Conservation (phyloP, 768 basidiomycete genomes). For the Rhizopogon salebrosus region DNA sequence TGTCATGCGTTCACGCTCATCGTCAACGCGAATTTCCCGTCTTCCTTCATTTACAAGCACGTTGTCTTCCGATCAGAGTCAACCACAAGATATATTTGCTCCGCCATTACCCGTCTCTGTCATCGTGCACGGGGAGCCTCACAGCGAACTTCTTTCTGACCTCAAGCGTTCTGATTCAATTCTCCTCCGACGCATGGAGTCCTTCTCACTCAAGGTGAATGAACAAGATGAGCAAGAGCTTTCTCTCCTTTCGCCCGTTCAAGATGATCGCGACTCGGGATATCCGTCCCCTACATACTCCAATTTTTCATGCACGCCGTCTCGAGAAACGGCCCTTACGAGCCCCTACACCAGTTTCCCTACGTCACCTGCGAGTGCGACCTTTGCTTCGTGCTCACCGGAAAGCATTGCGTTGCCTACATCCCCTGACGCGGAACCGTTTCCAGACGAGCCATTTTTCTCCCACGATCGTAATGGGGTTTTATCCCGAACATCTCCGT, state of each 20-base stretch:
- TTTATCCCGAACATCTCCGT: slow-evolving; percentile 2
- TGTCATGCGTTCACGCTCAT: slow-evolving; percentile 24
- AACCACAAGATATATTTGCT: slow-evolving; percentile 18
- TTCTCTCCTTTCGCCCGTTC: slow-evolving; percentile 8
- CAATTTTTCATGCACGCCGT: slow-evolving; percentile 20
- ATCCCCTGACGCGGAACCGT: slow-evolving; percentile 15
- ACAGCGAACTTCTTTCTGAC: slow-evolving; percentile 20
- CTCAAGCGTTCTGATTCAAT: slow-evolving; percentile 2
- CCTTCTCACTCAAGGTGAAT: not conserved
- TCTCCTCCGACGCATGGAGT: slow-evolving; percentile 2
- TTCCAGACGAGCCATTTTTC: not conserved
- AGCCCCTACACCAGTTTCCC: slow-evolving; percentile 17
- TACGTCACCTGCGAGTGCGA: slow-evolving; percentile 15
- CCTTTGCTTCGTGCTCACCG: slow-evolving; percentile 17
- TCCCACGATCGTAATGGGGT: not conserved
- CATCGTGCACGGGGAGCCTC: slow-evolving; percentile 23
- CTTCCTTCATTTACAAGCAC: slow-evolving; percentile 29
- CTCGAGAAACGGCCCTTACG: slow-evolving; percentile 22
- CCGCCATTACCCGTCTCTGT: slow-evolving; percentile 25
- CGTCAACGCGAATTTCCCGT: slow-evolving; percentile 25
- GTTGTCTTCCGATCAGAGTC: slow-evolving; percentile 28
- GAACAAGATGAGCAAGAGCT: slow-evolving; percentile 12
- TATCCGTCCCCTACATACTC: slow-evolving; percentile 24
- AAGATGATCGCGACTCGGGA: slow-evolving; percentile 19
- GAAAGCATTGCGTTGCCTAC: slow-evolving; percentile 22